These are phyloP conservation scores for Quercus cerris DNA, from an alignment of 306 rosid genomes.

Conservation along the genomic window DNA sequence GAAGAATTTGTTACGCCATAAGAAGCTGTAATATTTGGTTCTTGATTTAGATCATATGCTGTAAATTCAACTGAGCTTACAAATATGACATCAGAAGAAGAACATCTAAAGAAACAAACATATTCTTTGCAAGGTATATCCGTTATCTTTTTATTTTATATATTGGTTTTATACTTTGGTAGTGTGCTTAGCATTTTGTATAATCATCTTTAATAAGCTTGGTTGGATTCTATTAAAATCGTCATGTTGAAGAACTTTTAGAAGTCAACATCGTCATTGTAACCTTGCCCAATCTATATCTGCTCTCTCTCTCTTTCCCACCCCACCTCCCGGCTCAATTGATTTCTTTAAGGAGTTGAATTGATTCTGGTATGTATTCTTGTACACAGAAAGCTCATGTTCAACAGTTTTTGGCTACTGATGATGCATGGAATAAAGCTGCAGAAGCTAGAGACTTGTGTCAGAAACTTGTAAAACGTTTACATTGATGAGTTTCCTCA, in stretches of 20 bases:
- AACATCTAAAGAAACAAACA: conserved; percentile 48
- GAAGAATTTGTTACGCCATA: conserved; percentile 47
- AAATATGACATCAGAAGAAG: conserved; percentile 55
- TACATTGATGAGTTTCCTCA: conserved; percentile 51
- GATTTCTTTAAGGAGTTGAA: too few relatives aligned
- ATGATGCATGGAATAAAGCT: conserved; percentile 94
- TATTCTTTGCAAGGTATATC: conserved; percentile 61
- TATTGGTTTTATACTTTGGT: too few relatives aligned
- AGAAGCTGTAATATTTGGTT: conserved; percentile 61
- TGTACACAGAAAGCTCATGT: conserved; percentile 84
- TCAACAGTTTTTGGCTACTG: conserved; percentile 97
- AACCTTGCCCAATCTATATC: too few relatives aligned
- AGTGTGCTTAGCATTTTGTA: too few relatives aligned
- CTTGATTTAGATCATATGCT: conserved; percentile 17
- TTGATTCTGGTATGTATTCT: too few relatives aligned
- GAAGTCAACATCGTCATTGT: too few relatives aligned
- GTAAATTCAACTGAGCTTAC: conserved; percentile 62
- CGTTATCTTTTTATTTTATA: not conserved
- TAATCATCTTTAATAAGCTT: too few relatives aligned
- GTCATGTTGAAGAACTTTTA: too few relatives aligned
- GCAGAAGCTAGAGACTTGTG: conserved; percentile 76
- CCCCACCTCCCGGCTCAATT: too few relatives aligned
- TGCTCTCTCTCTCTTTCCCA: too few relatives aligned
- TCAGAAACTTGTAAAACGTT: conserved; percentile 73
- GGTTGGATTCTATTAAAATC: too few relatives aligned